phyloP scores from a whole-genome alignment of 2,329 filamentous ascomycete genomes.

The Hymenoscyphus repandus region DNA sequence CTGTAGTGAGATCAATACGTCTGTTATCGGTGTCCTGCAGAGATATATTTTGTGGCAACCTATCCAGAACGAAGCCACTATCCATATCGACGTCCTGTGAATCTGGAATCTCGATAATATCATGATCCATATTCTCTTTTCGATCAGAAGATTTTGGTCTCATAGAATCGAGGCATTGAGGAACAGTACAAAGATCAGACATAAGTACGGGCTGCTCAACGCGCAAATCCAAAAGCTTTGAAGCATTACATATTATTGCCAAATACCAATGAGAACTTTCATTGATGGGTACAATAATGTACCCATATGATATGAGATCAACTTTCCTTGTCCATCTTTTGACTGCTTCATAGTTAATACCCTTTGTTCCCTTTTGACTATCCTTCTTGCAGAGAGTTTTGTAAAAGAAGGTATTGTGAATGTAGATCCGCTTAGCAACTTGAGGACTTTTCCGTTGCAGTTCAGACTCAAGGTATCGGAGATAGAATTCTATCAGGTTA shows the following conservation, averaged over 20 bases:
- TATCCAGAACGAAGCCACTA: too few relatives aligned
- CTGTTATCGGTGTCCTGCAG: not conserved
- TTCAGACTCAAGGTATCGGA: not conserved
- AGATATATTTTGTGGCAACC: too few relatives aligned
- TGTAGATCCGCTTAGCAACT: not conserved
- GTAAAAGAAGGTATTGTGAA: slow-evolving; percentile 5
- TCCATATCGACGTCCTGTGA: too few relatives aligned
- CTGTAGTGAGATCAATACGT: too few relatives aligned
- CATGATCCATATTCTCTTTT: too few relatives aligned
- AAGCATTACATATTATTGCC: slow-evolving; percentile 4
- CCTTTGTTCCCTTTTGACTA: not conserved
- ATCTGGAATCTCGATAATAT: too few relatives aligned
- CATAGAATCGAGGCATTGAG: not conserved
- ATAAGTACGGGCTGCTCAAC: not conserved
- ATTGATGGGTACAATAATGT: slow-evolving; percentile 3
- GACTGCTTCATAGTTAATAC: slow-evolving; percentile 1
- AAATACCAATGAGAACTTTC: slow-evolving; percentile 2
- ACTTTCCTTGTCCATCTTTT: not conserved
- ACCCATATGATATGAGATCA: not conserved
- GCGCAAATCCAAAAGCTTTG: not conserved
- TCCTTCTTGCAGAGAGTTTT: not conserved
- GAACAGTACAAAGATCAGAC: not conserved
- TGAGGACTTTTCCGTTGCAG: not conserved
- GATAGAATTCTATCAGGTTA: slow-evolving; percentile 3
- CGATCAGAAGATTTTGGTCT: too few relatives aligned